Evolutionary conservation across 441 rosid species (phyloP).

Genomic region (Brassica balearica): DNA sequence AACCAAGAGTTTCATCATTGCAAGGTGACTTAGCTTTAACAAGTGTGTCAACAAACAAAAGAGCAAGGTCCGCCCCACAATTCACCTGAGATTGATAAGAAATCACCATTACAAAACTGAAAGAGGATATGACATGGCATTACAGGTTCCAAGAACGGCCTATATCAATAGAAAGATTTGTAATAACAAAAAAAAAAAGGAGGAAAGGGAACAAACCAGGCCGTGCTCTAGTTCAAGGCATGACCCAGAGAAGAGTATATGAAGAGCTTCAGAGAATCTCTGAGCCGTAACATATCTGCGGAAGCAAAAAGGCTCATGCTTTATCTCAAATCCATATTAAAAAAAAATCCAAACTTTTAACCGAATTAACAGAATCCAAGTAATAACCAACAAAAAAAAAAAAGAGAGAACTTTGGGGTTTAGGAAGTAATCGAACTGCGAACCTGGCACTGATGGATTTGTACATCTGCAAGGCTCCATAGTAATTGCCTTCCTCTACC

Average conservation of each 20-base stretch:
- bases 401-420: neutral
- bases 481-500: slow-evolving; percentile 75
- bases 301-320: slow-evolving; percentile 17
- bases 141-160: slow-evolving; percentile 7
- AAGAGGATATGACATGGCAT: neutral
- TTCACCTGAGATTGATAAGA: slow-evolving; percentile 58
- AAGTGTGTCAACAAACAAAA: slow-evolving; percentile 76
- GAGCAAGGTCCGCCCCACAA: slow-evolving; percentile 92
- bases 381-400: neutral
- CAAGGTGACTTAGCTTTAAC: slow-evolving; percentile 78
- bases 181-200: neutral
- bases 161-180: neutral
- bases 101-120: neutral
- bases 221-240: slow-evolving; percentile 75
- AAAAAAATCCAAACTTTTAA: slow-evolving; percentile 5
- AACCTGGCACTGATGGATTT: slow-evolving; percentile 90
- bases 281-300: slow-evolving; percentile 76
- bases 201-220: slow-evolving; percentile 61
- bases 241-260: slow-evolving; percentile 82
- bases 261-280: slow-evolving; percentile 85
- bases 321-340: slow-evolving; percentile 23
- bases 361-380: neutral
- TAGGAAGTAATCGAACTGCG: neutral
- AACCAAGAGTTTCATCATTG: slow-evolving; percentile 73
- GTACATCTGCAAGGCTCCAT: slow-evolving; percentile 98